phyloP scores from a whole-genome alignment of 2,329 filamentous ascomycete genomes.

The Orbilia javanica region DNA sequence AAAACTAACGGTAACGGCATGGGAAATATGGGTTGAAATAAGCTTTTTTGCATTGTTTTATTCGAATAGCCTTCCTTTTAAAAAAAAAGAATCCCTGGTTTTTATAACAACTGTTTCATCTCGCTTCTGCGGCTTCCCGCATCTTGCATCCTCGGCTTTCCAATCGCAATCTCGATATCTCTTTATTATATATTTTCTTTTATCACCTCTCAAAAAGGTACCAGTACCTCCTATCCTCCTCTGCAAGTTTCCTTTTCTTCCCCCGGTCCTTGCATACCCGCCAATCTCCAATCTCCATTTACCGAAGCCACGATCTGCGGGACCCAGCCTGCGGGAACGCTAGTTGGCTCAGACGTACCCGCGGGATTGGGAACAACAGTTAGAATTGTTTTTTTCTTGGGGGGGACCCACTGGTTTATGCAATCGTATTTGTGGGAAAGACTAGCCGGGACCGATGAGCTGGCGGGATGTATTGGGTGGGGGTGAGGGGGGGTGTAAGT shows the following conservation, averaged over 20 bases:
- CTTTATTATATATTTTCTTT: background rate
- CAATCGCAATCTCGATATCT: too few relatives aligned
- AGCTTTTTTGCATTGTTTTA: conserved; percentile 24
- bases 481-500: background rate
- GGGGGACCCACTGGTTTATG: conserved; percentile 44
- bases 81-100: conserved; percentile 11
- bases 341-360: background rate
- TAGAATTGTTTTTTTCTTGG: too few relatives aligned
- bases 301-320: background rate
- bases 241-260: conserved; percentile 3
- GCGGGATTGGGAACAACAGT: background rate
- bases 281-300: conserved; percentile 2
- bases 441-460: conserved; percentile 52
- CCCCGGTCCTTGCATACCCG: conserved; percentile 3
- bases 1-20: background rate
- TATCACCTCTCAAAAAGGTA: background rate
- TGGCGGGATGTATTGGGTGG: conserved; percentile 15
- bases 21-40: conserved; percentile 24
- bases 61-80: background rate
- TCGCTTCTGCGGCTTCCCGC: conserved; percentile 43
- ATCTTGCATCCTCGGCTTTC: conserved; percentile 20
- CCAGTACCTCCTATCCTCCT: background rate
- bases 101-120: conserved; percentile 9
- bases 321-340: background rate
- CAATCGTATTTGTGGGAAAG: conserved; percentile 32